A percentile compares a stretch with the other conserved stretches of the same genome.
Evolutionary conservation across 192 early-diverging fungal species (phyloP).

Genomic region (Linnemannia exigua): DNA sequence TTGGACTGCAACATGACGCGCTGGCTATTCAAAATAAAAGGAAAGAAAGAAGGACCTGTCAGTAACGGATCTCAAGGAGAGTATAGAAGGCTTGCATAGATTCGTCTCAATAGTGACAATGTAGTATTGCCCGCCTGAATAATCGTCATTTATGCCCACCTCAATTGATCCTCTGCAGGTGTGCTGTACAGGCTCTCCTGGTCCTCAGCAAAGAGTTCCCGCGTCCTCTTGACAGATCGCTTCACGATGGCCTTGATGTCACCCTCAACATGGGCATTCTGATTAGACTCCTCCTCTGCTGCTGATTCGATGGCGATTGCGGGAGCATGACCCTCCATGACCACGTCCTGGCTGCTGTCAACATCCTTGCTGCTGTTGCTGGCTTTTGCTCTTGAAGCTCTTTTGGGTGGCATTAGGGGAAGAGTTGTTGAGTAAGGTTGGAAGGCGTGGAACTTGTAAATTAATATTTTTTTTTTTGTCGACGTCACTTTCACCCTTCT

Average conservation of each 20-base stretch:
- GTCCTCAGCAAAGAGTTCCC: conserved; percentile 51
- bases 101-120: neutral
- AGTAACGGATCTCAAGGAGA: neutral
- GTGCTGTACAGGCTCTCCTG: conserved; percentile 25
- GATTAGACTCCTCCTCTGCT: conserved; percentile 17
- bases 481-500: neutral
- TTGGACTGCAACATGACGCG: conserved; percentile 79
- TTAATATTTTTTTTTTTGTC: neutral
- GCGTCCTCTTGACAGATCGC: conserved; percentile 39
- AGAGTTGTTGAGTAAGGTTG: neutral
- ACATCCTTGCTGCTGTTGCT: conserved; percentile 8
- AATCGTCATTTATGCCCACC: neutral
- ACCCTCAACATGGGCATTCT: neutral
- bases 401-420: conserved; percentile 45
- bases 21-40: conserved; percentile 59
- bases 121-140: no score
- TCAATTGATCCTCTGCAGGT: conserved; percentile 35
- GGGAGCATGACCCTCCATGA: conserved; percentile 23
- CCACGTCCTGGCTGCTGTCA: conserved; percentile 31
- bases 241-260: conserved; percentile 30
- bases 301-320: conserved; percentile 23
- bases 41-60: neutral
- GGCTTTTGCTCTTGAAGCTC: conserved; percentile 47
- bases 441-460: neutral
- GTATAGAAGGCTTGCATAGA: no score